Base-by-base conservation (phyloP, 2,329 filamentous ascomycete genomes). In the Aspergillus bombycis region DNA sequence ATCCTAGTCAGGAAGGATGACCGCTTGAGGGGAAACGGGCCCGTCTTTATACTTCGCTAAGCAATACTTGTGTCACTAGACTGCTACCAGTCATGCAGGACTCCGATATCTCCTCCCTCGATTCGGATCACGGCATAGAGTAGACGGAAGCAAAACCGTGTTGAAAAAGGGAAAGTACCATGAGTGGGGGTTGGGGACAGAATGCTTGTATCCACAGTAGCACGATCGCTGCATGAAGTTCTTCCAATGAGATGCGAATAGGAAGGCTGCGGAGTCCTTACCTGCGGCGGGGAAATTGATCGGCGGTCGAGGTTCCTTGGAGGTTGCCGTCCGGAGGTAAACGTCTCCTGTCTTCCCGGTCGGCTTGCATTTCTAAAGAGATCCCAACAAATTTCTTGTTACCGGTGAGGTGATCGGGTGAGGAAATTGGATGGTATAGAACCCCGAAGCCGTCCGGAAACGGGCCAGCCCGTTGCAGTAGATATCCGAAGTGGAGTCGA, bases 131-230 rank as follows among this genome's bases (percentile, higher is more conserved):
- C 28, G 3, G n/a, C 9, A 30, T 30, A 32, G 28, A 32, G 23
- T 28, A 38, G 23, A 57, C 59, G 59, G 59, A 57, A 10, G 23
- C 14, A 36, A 19, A 43, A 26, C 59, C 59, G 59, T 57, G 38
- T 34, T 61, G 53, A 41, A 61, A 59, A 56, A 21, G 45, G 52
- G 26, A 62, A 57, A 52, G 14, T 30, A 61, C 16, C 12, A 28
- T n/a, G 26, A 32, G 41, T 28, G 53, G 38, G 48, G 48, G 19
- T 32, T 52, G 48, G 28, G 48, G 28, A 52, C 19, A 32, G 36
- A 36, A 61, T 61, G 59, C 53, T 57, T 57, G 43, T 57, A 57
- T 61, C 32, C 34, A 60, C 46, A 43, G 46, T 23, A 21, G 58
- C 28, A 48, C 38, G 23, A 48, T 34, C 43, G 28, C 21, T 58